Conservation (phyloP, 2,329 filamentous ascomycete species). For the Colletotrichum acutatum region DNA sequence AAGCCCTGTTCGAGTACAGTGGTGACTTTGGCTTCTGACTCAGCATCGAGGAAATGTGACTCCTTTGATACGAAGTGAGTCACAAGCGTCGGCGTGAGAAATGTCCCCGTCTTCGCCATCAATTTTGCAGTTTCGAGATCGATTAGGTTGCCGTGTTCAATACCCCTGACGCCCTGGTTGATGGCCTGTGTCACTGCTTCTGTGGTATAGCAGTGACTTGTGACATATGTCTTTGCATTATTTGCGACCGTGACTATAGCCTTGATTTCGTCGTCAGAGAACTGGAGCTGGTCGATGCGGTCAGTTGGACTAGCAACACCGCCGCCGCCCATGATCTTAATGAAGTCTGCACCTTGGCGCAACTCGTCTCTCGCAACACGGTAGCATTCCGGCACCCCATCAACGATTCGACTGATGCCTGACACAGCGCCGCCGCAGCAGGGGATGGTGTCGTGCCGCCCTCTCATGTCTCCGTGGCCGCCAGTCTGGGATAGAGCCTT, state of each 20-base stretch:
- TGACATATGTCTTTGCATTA: constrained; percentile 63
- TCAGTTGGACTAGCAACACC: constrained; percentile 68
- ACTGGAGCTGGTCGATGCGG: constrained; percentile 63
- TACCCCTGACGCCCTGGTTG: constrained; percentile 64
- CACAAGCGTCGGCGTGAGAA: constrained; percentile 64
- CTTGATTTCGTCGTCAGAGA: constrained; percentile 64
- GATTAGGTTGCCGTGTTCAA: constrained; percentile 58
- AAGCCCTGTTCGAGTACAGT: constrained; percentile 60
- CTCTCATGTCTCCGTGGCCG: constrained; percentile 64
- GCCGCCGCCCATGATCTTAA: constrained; percentile 70
- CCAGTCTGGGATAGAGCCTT: constrained; percentile 67
- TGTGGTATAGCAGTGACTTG: constrained; percentile 67
- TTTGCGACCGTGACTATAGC: constrained; percentile 62
- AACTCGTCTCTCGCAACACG: constrained; percentile 64
- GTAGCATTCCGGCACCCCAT: constrained; percentile 66
- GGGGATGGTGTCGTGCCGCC: constrained; percentile 51
- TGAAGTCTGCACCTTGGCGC: constrained; percentile 66
- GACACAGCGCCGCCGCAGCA: constrained; percentile 57
- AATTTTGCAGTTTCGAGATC: constrained; percentile 55
- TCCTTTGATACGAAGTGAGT: constrained; percentile 61
- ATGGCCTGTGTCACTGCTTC: constrained; percentile 64
- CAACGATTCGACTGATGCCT: constrained; percentile 57
- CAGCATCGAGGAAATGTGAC: constrained; percentile 53
- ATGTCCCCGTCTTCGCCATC: constrained; percentile 60
- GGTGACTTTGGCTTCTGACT: constrained; percentile 58